Evolutionary conservation across 2,329 filamentous ascomycete species (phyloP).

Genomic region (Exophiala sideris): DNA sequence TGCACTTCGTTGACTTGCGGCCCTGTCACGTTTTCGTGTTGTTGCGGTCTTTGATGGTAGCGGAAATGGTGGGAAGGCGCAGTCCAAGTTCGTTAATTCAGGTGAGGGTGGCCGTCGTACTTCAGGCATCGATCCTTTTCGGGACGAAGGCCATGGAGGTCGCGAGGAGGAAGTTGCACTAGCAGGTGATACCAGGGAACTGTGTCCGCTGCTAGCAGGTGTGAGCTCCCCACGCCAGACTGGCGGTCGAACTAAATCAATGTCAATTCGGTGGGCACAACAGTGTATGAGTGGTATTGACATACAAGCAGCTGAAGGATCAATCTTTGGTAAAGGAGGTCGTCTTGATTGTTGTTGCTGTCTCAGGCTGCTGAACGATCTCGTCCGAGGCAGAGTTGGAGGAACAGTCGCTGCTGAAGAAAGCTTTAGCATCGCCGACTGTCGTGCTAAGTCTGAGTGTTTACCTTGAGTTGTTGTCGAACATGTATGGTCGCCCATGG

Average conservation of each 20-base stretch:
- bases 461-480: conserved; percentile 39
- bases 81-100: conserved; percentile 49
- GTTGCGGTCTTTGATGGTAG: conserved; percentile 34
- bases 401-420: conserved; percentile 8
- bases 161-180: conserved; percentile 51
- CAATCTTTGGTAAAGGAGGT: conserved; percentile 22
- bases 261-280: not conserved
- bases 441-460: conserved; percentile 21
- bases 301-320: conserved; percentile 19
- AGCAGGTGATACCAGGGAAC: conserved; percentile 62
- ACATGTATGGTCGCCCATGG: conserved; percentile 84
- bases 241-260: conserved; percentile 6
- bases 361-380: conserved; percentile 11
- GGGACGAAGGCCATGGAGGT: conserved; percentile 39
- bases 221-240: conserved; percentile 50
- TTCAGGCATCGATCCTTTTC: conserved; percentile 40
- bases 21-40: conserved; percentile 16
- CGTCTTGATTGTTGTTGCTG: conserved; percentile 8
- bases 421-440: conserved; percentile 14
- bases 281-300: not conserved
- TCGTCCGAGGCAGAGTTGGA: conserved; percentile 17
- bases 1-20: conserved; percentile 12
- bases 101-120: conserved; percentile 43
- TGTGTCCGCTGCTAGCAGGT: conserved; percentile 59
- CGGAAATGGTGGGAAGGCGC: conserved; percentile 54